A percentile compares a stretch with the other conserved stretches of the same genome.
phyloP scores from a whole-genome alignment of 495 filamentous ascomycete genomes.

The Aspergillus cavernicola region DNA sequence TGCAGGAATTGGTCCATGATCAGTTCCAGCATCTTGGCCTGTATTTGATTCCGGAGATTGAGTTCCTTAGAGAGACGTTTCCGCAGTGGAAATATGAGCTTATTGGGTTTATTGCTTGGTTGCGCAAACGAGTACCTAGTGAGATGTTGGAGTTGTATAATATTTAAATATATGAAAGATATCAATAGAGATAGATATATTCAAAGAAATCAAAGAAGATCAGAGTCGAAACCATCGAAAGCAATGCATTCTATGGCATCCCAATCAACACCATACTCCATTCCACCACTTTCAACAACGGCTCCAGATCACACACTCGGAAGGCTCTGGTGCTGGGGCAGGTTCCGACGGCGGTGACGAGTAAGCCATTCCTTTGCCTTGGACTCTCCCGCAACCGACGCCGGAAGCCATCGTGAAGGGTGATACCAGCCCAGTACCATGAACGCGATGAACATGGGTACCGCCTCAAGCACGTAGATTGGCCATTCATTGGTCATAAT shows the following conservation, averaged over 20 bases:
- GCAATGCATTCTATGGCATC: no score
- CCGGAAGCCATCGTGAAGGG: constrained; percentile 16
- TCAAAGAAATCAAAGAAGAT: no score
- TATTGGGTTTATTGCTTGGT: neutral
- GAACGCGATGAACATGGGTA: constrained; percentile 36
- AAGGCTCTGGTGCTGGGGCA: neutral
- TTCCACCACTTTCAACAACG: neutral
- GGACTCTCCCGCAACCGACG: neutral
- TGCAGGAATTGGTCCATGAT: constrained; percentile 8
- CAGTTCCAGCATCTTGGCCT: neutral
- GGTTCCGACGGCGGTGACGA: neutral
- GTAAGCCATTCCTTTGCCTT: neutral
- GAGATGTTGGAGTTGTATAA: neutral
- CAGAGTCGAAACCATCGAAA: no score
- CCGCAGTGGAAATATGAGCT: neutral
- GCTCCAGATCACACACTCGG: neutral
- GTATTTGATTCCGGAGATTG: neutral
- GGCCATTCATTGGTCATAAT: constrained; percentile 36
- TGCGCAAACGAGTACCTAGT: neutral
- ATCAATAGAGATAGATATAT: no score
- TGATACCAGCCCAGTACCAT: constrained; percentile 26
- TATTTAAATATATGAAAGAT: no score
- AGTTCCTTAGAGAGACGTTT: neutral
- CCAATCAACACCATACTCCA: no score
- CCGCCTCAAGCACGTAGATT: constrained; percentile 35